A percentile compares a stretch with the other conserved stretches of the same genome.
phyloP scores from a whole-genome alignment of 164 flowering plant genomes.

The grape (Vitis vinifera) region DNA sequence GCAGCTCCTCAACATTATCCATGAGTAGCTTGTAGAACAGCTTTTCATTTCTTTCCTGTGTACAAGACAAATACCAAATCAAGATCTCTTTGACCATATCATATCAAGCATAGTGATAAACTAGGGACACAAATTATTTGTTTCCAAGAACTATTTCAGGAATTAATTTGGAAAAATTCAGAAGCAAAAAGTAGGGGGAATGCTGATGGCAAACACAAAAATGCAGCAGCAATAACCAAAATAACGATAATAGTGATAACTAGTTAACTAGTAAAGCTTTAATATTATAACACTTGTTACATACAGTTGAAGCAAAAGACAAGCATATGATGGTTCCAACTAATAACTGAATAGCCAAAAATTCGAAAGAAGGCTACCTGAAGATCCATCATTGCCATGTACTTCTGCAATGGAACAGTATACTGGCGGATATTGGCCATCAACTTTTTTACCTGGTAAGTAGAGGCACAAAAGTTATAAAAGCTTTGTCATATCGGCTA shows the following conservation, averaged over 20 bases:
- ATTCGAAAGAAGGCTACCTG: conserved; percentile 22
- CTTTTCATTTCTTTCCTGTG: conserved; percentile 41
- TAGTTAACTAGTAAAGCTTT: too few relatives aligned
- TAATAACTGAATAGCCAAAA: background rate
- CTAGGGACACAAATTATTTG: too few relatives aligned
- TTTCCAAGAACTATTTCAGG: too few relatives aligned
- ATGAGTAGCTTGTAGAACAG: conserved; percentile 52
- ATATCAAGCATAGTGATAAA: too few relatives aligned
- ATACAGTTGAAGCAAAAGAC: too few relatives aligned
- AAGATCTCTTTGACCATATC: too few relatives aligned
- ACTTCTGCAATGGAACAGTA: conserved; percentile 45
- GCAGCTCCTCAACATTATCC: conserved; percentile 54
- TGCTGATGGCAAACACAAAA: background rate
- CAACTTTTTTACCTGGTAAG: conserved; percentile 40
- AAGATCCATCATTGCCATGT: conserved; percentile 53
- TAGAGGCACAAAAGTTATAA: conserved; percentile 1
- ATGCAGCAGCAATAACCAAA: too few relatives aligned
- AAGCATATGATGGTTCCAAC: background rate
- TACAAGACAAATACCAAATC: background rate
- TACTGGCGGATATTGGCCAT: conserved; percentile 42
- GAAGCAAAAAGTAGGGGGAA: background rate
- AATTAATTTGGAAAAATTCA: background rate
- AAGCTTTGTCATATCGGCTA: background rate
- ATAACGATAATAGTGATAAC: too few relatives aligned
- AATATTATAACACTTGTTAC: too few relatives aligned